A percentile compares a stretch with the other conserved stretches of the same genome.
Evolutionary conservation across 2,329 filamentous ascomycete genomes (phyloP).

Genomic region (Thelonectria discophora): DNA sequence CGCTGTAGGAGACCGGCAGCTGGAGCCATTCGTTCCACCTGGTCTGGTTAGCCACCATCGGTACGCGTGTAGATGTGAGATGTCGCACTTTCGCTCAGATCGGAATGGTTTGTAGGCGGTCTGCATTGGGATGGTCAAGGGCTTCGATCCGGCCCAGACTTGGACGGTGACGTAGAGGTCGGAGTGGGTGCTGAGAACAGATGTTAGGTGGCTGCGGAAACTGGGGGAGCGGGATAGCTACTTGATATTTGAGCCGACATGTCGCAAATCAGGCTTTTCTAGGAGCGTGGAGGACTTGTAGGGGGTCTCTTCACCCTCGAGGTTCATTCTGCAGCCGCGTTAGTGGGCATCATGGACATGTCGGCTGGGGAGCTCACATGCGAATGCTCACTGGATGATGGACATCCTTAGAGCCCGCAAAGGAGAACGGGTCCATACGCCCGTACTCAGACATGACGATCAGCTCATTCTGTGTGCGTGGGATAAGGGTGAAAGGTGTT

Average conservation of each 20-base stretch:
- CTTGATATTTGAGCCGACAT: constrained; percentile 87
- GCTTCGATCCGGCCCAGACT: constrained; percentile 95
- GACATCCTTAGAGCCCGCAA: constrained; percentile 87
- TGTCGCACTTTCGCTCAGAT: constrained; percentile 66
- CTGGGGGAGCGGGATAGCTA: constrained; percentile 43
- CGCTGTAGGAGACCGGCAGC: constrained; percentile 84
- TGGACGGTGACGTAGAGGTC: constrained; percentile 94
- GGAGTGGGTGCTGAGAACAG: constrained; percentile 70
- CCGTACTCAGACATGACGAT: constrained; percentile 51
- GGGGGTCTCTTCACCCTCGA: constrained; percentile 56
- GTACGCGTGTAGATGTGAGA: background rate
- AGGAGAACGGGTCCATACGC: constrained; percentile 93
- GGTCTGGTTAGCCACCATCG: constrained; percentile 29
- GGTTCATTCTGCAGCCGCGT: constrained; percentile 53
- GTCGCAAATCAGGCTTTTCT: constrained; percentile 79
- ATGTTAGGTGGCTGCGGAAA: constrained; percentile 34
- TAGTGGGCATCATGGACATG: constrained; percentile 17
- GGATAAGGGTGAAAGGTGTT: background rate
- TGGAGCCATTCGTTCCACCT: constrained; percentile 98
- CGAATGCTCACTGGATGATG: constrained; percentile 75
- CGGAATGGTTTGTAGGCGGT: constrained; percentile 94
- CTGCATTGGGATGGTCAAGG: constrained; percentile 88
- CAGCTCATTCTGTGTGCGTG: constrained; percentile 41
- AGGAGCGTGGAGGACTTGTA: constrained; percentile 73
- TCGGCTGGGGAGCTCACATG: constrained; percentile 55